phyloP scores from a whole-genome alignment of 768 basidiomycete species.

The Phanerodontia chrysosporium region DNA sequence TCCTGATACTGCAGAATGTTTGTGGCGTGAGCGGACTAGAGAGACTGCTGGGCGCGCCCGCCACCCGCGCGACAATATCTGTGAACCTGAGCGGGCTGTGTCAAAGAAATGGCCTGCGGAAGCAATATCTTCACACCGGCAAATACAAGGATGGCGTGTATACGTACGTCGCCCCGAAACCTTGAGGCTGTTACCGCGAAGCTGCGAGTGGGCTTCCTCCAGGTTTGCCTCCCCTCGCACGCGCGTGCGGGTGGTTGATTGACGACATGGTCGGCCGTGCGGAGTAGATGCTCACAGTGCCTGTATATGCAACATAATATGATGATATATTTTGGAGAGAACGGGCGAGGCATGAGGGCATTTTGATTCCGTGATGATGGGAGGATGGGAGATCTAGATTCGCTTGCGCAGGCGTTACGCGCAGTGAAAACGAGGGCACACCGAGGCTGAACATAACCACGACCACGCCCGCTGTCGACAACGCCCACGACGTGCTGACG shows the following conservation, averaged over 20 bases:
- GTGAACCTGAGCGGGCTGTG: not conserved
- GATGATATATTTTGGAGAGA: constrained; percentile 1
- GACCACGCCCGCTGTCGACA: constrained; percentile 3
- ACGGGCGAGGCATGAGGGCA: constrained; percentile 1
- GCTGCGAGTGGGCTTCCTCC: too few species aligned
- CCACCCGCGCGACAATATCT: too few species aligned
- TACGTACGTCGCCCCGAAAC: constrained; percentile 4
- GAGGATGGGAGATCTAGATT: constrained; percentile 10
- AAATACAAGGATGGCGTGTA: constrained; percentile 11
- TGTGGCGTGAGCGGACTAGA: too few species aligned
- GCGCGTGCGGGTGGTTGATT: too few species aligned
- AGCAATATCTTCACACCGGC: constrained; percentile 8
- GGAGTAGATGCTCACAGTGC: too few species aligned
- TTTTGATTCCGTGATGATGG: constrained; percentile 11
- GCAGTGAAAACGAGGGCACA: constrained; percentile 7
- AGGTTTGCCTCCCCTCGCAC: too few species aligned
- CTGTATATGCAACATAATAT: not conserved
- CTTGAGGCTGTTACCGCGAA: constrained; percentile 1
- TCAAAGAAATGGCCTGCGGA: constrained; percentile 1
- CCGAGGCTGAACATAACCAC: constrained; percentile 4
- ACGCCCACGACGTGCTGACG: constrained; percentile 5
- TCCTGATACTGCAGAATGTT: not conserved
- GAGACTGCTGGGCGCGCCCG: too few species aligned
- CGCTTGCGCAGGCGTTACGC: constrained; percentile 4
- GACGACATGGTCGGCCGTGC: too few species aligned